phyloP scores from a whole-genome alignment of 2,329 filamentous ascomycete genomes.

The Dendryphion nanum region DNA sequence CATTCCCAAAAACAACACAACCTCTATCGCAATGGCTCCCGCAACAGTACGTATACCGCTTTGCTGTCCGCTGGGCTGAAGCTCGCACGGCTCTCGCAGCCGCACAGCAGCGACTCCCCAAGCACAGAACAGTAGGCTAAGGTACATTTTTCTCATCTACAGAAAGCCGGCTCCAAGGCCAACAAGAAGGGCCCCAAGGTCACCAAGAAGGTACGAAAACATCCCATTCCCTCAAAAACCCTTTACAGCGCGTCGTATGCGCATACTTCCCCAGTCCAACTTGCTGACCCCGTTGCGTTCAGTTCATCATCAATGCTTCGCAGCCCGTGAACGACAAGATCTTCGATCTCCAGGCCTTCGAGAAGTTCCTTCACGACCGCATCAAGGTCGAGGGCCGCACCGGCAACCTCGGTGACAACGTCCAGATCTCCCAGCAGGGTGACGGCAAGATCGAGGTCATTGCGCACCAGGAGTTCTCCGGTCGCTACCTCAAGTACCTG shows the following conservation, averaged over 20 bases:
- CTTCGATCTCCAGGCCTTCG: constrained; percentile 97
- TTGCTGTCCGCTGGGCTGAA: constrained; percentile 75
- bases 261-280: background rate
- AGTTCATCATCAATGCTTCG: constrained; percentile 99
- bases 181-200: constrained; percentile 63
- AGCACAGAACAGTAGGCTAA: constrained; percentile 91
- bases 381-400: constrained; percentile 99
- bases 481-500: constrained; percentile 99
- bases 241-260: too few relatives aligned
- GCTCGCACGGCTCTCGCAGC: background rate
- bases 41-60: constrained; percentile 90
- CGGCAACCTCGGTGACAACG: constrained; percentile 93
- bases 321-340: constrained; percentile 99
- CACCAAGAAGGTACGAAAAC: constrained; percentile 72
- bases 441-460: constrained; percentile 99
- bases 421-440: constrained; percentile 84
- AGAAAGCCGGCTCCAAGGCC: constrained; percentile 51
- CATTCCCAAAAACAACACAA: too few relatives aligned
- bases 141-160: constrained; percentile 51
- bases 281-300: constrained; percentile 1
- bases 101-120: constrained; percentile 14
- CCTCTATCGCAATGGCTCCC: constrained; percentile 72
- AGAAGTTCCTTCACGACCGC: constrained; percentile 99
- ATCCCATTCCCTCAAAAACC: constrained; percentile 3
- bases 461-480: constrained; percentile 96